Conservation (phyloP, 176 grass and related monocot genomes). For the Juncus effusus region DNA sequence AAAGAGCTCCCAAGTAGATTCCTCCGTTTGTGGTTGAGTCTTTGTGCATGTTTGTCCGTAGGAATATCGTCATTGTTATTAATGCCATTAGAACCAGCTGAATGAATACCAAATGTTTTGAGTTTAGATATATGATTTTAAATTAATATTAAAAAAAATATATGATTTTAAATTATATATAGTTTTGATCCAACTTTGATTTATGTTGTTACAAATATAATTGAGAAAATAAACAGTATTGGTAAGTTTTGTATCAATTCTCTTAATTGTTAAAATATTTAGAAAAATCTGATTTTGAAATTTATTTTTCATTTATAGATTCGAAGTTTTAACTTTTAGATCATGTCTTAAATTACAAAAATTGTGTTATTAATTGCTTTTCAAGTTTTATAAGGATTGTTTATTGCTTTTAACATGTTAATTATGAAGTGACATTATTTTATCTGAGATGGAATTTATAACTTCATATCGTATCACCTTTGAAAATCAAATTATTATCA, state of each 20-base stretch:
- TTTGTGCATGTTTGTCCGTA: conserved; percentile 36
- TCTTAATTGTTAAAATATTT: too few relatives aligned
- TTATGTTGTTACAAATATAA: conserved; percentile 1
- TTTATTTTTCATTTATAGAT: too few relatives aligned
- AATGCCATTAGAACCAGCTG: conserved; percentile 31
- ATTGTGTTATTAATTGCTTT: too few relatives aligned
- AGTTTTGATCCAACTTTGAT: not conserved
- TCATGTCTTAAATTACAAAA: too few relatives aligned
- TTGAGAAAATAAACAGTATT: not conserved
- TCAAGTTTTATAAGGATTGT: too few relatives aligned
- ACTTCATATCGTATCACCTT: too few relatives aligned
- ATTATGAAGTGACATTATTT: too few relatives aligned
- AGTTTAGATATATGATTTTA: conserved; percentile 20
- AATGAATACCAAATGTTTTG: conserved; percentile 19
- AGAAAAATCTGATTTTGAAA: too few relatives aligned
- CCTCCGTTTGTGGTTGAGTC: conserved; percentile 14
- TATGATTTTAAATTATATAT: not conserved
- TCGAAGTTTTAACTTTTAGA: too few relatives aligned
- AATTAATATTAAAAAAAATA: not conserved
- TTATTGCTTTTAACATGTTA: too few relatives aligned
- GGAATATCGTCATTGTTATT: conserved; percentile 39
- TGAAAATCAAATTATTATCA: not conserved
- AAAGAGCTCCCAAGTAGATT: conserved; percentile 34
- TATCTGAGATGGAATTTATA: too few relatives aligned
- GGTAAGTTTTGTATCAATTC: too few relatives aligned